A percentile compares a stretch with the other conserved stretches of the same genome.
Conservation (phyloP, 2,329 filamentous ascomycete species). For the Colletotrichum spinosum region DNA sequence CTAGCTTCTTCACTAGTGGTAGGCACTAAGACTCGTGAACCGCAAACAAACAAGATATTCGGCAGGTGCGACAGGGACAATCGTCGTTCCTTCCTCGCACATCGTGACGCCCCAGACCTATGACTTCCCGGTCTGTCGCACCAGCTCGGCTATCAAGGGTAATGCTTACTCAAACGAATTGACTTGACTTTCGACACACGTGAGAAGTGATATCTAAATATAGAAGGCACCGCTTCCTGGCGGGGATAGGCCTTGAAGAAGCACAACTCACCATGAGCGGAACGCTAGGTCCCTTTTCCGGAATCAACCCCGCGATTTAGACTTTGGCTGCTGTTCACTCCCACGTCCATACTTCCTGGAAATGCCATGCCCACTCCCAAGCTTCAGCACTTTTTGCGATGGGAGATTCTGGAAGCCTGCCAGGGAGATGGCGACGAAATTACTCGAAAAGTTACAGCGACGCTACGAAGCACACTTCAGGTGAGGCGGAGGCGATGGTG, state of each 20-base stretch:
- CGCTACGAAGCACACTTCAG: no score
- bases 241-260: background rate
- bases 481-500: no score
- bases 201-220: background rate
- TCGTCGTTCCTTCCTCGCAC: conserved; percentile 19
- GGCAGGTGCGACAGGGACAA: conserved; percentile 29
- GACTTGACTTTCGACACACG: background rate
- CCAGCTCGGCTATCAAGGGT: background rate
- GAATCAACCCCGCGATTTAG: conserved; percentile 27
- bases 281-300: conserved; percentile 15
- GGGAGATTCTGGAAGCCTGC: no score
- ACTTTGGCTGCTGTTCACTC: conserved; percentile 18
- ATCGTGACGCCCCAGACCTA: conserved; percentile 6
- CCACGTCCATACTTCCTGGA: conserved; percentile 8
- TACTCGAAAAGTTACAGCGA: no score
- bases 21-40: background rate
- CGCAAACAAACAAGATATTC: conserved; percentile 25
- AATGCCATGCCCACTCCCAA: background rate
- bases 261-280: conserved; percentile 10
- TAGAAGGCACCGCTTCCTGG: conserved; percentile 10
- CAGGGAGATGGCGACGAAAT: no score
- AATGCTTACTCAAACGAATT: background rate
- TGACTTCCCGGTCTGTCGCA: conserved; percentile 26
- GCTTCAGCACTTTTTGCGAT: no score
- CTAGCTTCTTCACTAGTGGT: background rate